A percentile compares a stretch with the other conserved stretches of the same genome.
Evolutionary conservation across 768 basidiomycete genomes (phyloP).

Genomic region (Tulasnella sp.): DNA sequence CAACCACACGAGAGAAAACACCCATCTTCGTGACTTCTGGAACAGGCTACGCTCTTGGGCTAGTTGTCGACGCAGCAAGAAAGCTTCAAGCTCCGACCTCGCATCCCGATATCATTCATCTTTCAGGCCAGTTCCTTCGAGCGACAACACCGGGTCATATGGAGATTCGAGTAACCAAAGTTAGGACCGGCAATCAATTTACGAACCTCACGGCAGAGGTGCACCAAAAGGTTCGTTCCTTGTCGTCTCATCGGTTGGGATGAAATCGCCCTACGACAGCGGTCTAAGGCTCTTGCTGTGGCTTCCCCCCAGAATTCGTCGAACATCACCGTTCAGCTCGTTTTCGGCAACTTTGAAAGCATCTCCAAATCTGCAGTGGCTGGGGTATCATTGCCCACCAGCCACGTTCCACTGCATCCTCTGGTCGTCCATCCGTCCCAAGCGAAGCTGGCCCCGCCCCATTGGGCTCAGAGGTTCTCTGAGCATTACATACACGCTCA

Average conservation of each 20-base stretch:
- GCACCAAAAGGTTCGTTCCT: not conserved
- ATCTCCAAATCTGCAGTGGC: not conserved
- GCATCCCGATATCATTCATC: not conserved
- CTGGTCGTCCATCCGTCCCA: not conserved
- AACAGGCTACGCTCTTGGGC: not conserved
- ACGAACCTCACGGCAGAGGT: not conserved
- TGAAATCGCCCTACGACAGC: not conserved
- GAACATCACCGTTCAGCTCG: not conserved
- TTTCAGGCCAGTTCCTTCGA: slow-evolving; percentile 10
- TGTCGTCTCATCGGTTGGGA: not conserved
- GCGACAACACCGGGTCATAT: not conserved
- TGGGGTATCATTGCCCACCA: not conserved
- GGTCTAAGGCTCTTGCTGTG: too few species aligned
- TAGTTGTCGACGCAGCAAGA: not conserved
- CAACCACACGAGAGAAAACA: not conserved
- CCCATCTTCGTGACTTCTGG: not conserved
- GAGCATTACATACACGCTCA: not conserved
- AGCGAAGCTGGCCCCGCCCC: not conserved
- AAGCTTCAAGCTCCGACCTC: not conserved
- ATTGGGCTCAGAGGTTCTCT: not conserved
- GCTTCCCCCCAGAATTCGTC: not conserved
- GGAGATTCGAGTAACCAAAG: not conserved
- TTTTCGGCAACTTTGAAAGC: not conserved
- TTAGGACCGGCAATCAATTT: not conserved
- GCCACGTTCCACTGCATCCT: not conserved